Evolutionary conservation across 441 rosid genomes (phyloP).

Genomic region (Eutrema salsugineum): DNA sequence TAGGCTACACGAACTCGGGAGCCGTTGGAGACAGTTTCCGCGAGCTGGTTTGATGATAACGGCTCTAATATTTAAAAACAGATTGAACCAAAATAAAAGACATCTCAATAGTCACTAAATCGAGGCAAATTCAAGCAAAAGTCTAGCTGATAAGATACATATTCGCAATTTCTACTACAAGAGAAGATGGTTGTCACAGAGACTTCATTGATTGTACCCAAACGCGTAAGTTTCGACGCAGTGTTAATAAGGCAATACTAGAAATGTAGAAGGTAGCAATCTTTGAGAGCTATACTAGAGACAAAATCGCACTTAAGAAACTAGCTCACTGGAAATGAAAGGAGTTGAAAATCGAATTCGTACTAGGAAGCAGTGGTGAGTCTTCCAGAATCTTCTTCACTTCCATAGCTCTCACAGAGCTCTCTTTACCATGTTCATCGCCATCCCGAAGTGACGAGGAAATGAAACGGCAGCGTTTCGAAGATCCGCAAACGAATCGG

Average conservation of each 20-base stretch:
- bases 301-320: neutral
- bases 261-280: neutral
- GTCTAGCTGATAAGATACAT: neutral
- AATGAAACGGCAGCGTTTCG: constrained; percentile 21
- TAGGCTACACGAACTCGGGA: constrained; percentile 89
- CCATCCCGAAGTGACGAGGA: constrained; percentile 31
- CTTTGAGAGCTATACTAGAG: neutral
- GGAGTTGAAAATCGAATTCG: neutral
- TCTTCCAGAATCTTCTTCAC: constrained; percentile 38
- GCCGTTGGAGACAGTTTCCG: constrained; percentile 49
- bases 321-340: neutral
- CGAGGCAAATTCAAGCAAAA: neutral
- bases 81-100: neutral
- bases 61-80: constrained; percentile 47
- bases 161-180: neutral
- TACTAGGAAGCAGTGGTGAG: constrained; percentile 63
- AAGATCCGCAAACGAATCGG: constrained; percentile 2
- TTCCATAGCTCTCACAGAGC: constrained; percentile 33
- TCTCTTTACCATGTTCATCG: constrained; percentile 16
- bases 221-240: neutral
- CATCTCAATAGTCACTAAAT: neutral
- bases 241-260: neutral
- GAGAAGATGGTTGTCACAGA: neutral
- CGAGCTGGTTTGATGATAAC: constrained; percentile 55
- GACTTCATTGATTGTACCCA: neutral